phyloP scores from a whole-genome alignment of 192 early-diverging fungal genomes.

The Anaeromyces robustus region DNA sequence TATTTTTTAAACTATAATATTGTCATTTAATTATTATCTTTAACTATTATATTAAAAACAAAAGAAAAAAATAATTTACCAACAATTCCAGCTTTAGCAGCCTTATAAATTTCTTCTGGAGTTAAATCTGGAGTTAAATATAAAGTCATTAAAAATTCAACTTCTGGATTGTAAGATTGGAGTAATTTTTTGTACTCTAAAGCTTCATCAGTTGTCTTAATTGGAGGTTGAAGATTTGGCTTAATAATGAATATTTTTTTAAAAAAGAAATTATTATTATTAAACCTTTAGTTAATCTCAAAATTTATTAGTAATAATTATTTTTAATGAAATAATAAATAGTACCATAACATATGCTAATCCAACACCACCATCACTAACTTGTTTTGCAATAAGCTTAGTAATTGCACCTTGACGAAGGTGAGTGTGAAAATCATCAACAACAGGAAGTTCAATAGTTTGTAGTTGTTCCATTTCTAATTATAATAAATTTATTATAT shows the following conservation, averaged over 20 bases:
- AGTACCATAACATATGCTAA: slow-evolving; percentile 84
- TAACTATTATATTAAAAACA: too few species aligned
- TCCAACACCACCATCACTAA: slow-evolving; percentile 62
- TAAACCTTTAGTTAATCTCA: too few species aligned
- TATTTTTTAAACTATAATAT: too few species aligned
- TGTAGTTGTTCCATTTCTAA: background rate
- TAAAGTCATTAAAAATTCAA: slow-evolving; percentile 84
- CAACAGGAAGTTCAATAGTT: slow-evolving; percentile 49
- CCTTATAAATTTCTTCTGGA: slow-evolving; percentile 73
- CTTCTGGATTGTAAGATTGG: slow-evolving; percentile 61
- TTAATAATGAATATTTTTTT: slow-evolving; percentile 15
- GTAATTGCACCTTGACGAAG: slow-evolving; percentile 85
- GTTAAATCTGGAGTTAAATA: slow-evolving; percentile 80
- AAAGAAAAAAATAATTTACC: slow-evolving; percentile 28
- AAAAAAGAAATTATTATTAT: too few species aligned
- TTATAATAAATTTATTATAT: too few species aligned
- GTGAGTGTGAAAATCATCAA: slow-evolving; percentile 84
- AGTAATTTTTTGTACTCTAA: slow-evolving; percentile 68
- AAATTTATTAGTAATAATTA: too few species aligned
- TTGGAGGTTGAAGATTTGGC: slow-evolving; percentile 88
- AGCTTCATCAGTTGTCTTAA: slow-evolving; percentile 74
- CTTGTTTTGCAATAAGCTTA: slow-evolving; percentile 67
- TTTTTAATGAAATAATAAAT: background rate
- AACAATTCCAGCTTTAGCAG: slow-evolving; percentile 63
- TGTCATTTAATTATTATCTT: too few species aligned